Percentiles rank a stretch among this genome's conserved stretches.
Conservation (phyloP, 176 grass and related monocot species). For the Otatea glauca region DNA sequence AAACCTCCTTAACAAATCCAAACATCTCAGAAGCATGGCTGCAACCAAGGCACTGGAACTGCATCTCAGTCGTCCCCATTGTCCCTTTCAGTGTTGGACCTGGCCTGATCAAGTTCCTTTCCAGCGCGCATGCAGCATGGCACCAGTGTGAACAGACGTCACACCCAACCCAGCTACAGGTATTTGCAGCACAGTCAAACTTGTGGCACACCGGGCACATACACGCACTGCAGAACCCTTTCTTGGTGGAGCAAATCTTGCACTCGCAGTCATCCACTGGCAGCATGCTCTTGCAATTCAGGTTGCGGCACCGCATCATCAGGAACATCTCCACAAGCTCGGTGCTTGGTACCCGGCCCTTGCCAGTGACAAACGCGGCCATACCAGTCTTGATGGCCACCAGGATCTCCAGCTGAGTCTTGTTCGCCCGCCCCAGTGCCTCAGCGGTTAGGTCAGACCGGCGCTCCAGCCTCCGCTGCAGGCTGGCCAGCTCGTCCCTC, state of each 20-base stretch:
- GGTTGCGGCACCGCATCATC: constrained; percentile 72
- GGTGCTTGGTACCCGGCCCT: constrained; percentile 55
- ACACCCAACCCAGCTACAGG: constrained; percentile 96
- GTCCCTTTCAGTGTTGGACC: constrained; percentile 73
- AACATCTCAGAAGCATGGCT: constrained; percentile 95
- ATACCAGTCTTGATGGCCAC: constrained; percentile 79
- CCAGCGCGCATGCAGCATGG: constrained; percentile 83
- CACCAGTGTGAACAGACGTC: constrained; percentile 97
- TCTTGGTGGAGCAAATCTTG: constrained; percentile 83
- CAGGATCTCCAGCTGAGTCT: constrained; percentile 85
- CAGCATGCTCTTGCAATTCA: constrained; percentile 73
- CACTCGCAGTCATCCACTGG: constrained; percentile 95
- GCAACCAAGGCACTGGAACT: constrained; percentile 95
- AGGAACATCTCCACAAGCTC: constrained; percentile 94
- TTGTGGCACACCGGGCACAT: constrained; percentile 92
- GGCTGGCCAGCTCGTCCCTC: constrained; percentile 75
- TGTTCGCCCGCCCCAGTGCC: constrained; percentile 62
- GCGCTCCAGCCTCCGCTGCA: constrained; percentile 77
- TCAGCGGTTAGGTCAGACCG: constrained; percentile 74
- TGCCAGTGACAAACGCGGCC: constrained; percentile 64
- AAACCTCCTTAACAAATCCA: constrained; percentile 99
- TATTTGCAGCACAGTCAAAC: constrained; percentile 92
- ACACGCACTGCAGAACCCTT: constrained; percentile 88
- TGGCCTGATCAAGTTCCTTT: constrained; percentile 84
- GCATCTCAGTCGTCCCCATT: constrained; percentile 89